Percentiles rank a stretch among this genome's conserved stretches.
These are phyloP conservation scores for Cryphonectria naterciae DNA, from an alignment of 2,329 filamentous ascomycete species.

Conservation along the genomic window DNA sequence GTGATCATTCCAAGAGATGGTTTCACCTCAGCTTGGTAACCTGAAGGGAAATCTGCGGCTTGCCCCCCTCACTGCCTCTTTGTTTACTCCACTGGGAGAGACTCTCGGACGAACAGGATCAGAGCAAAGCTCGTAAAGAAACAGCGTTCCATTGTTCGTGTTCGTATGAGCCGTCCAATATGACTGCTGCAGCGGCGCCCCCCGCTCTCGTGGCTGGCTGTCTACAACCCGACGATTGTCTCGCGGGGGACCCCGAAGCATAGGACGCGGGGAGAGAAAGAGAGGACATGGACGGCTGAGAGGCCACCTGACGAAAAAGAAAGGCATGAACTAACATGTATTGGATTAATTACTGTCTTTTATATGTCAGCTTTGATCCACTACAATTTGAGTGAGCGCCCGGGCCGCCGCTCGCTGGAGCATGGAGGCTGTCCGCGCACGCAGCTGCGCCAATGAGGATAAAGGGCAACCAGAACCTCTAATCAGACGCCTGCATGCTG, in stretches of 20 bases:
- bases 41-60: not conserved
- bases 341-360: slow-evolving; percentile 18
- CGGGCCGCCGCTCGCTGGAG: slow-evolving; percentile 17
- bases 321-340: slow-evolving; percentile 28
- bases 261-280: not conserved
- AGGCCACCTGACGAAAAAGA: slow-evolving; percentile 21
- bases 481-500: not conserved
- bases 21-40: not conserved
- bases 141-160: not conserved
- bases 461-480: slow-evolving; percentile 7
- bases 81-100: not conserved
- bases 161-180: not conserved
- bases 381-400: slow-evolving; percentile 9
- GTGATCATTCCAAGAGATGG: not conserved
- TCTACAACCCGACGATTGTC: not conserved
- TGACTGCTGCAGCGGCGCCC: not conserved
- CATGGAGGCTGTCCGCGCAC: slow-evolving; percentile 10
- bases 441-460: slow-evolving; percentile 12
- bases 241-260: slow-evolving; percentile 4
- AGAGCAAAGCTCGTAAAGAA: not conserved
- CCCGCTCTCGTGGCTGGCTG: not conserved
- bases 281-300: not conserved
- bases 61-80: not conserved
- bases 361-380: slow-evolving; percentile 27
- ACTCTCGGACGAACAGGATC: not conserved